Base-by-base conservation (phyloP, 306 rosid genomes). In the Castanea sativa region DNA sequence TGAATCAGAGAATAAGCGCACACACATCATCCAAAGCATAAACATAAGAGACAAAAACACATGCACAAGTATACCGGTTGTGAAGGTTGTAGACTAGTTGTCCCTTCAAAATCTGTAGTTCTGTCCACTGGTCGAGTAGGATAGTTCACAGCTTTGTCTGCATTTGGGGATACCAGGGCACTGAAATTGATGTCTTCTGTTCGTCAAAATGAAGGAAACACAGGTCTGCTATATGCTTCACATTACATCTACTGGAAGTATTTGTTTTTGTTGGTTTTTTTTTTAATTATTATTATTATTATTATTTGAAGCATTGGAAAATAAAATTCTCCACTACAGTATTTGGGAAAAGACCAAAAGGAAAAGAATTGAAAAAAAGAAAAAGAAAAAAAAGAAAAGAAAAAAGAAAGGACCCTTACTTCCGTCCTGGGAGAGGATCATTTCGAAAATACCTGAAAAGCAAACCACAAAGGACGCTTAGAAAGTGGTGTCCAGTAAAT, bases 121-220 rank as follows among this genome's bases (percentile, higher is more conserved):
- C 97, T 91, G 85, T 94, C 99, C 61, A 94, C 99, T 1, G 97
- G 97, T 69, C 99, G 97, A 71, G 87, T 88, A 79, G 92, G 97
- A 87, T 94, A 94, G 82, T 87, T 94, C 57, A 94, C 97, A 79
- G 82, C 83, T 83, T 91, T 85, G 85, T 92, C 99, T 75, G 92
- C 97, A 78, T 88, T 88, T 87, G 86, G 95, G 89, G 80, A 81
- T 65, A 91, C 93, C 78, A 94, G 83, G 73, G 97, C 87, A 90
- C 97, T 94, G 92, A 85, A 74, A 91, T 79, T 71, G 52, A 84
- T 84, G 69, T 78, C 61, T 75, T 82, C 11, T 19, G 76, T 70
- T 41, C 23, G 82, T 90, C 85, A 86, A 82, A 80, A 73, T 71
- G 78, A 59, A 74, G 16, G 76, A 57, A 45, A 30, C 27, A 35